These are phyloP conservation scores for Colletotrichum sp. DNA, from an alignment of 2,329 filamentous ascomycete genomes.

Conservation along the genomic window DNA sequence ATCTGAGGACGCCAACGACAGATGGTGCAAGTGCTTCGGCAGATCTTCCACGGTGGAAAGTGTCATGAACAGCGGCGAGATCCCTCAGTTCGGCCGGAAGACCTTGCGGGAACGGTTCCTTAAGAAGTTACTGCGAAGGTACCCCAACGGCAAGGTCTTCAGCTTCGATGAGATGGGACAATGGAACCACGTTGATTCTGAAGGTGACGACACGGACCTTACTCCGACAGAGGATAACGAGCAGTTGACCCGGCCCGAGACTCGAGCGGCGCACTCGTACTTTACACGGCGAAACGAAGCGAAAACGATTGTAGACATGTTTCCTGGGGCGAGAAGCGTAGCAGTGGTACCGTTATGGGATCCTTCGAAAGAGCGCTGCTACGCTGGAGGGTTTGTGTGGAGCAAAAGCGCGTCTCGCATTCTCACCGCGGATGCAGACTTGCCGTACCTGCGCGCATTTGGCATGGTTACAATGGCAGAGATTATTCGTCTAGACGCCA, in stretches of 20 bases:
- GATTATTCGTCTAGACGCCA: slow-evolving; percentile 47
- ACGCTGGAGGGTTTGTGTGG: slow-evolving; percentile 44
- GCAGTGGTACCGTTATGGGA: slow-evolving; percentile 42
- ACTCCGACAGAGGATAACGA: slow-evolving; percentile 16
- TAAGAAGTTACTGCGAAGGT: slow-evolving; percentile 43
- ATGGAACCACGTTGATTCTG: slow-evolving; percentile 33
- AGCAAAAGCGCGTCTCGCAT: slow-evolving; percentile 36
- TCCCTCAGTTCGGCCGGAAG: slow-evolving; percentile 12
- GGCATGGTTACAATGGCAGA: slow-evolving; percentile 61
- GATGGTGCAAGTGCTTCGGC: slow-evolving; percentile 39
- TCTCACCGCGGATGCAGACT: slow-evolving; percentile 23
- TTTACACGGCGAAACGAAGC: slow-evolving; percentile 29
- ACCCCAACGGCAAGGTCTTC: slow-evolving; percentile 53
- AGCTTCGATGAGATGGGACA: slow-evolving; percentile 44
- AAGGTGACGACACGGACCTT: slow-evolving; percentile 1
- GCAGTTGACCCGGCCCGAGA: not conserved
- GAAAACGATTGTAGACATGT: slow-evolving; percentile 36
- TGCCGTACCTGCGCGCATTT: slow-evolving; percentile 48
- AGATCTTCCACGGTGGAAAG: slow-evolving; percentile 37
- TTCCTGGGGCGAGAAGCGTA: slow-evolving; percentile 42
- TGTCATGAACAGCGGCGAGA: slow-evolving; percentile 31
- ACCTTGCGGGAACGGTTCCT: slow-evolving; percentile 44
- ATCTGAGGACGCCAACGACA: slow-evolving; percentile 1
- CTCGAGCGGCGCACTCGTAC: not conserved
- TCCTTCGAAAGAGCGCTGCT: slow-evolving; percentile 36